Evolutionary conservation across 2,329 filamentous ascomycete genomes (phyloP).

Genomic region (Zopfia rhizophila): DNA sequence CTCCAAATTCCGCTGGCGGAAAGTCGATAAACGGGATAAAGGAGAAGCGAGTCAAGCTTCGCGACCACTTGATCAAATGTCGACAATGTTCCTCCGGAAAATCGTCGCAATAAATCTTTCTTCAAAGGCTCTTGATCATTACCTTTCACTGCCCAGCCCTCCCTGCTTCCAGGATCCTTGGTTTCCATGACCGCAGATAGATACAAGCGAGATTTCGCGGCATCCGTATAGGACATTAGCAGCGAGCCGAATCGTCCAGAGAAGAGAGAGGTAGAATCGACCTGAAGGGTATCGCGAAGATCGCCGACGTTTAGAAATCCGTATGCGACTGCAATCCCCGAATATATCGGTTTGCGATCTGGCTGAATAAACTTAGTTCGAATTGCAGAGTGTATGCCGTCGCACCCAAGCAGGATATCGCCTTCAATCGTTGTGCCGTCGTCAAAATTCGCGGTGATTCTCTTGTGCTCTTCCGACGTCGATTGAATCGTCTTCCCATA

Average conservation of each 20-base stretch:
- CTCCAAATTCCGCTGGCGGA: conserved; percentile 52
- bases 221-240: conserved; percentile 53
- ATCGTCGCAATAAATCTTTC: conserved; percentile 49
- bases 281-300: conserved; percentile 44
- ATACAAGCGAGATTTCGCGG: conserved; percentile 50
- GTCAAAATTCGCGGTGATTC: conserved; percentile 50
- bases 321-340: conserved; percentile 54
- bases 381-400: conserved; percentile 54
- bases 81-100: conserved; percentile 47
- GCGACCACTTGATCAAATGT: conserved; percentile 51
- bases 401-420: conserved; percentile 53
- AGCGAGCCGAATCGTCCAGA: conserved; percentile 52
- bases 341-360: conserved; percentile 48
- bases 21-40: conserved; percentile 59
- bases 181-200: conserved; percentile 54
- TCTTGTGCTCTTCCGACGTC: conserved; percentile 45
- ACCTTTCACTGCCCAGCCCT: conserved; percentile 48
- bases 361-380: conserved; percentile 52
- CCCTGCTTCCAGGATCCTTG: conserved; percentile 40
- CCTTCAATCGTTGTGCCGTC: conserved; percentile 48
- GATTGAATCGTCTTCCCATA: conserved; percentile 55
- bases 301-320: conserved; percentile 40
- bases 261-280: conserved; percentile 53
- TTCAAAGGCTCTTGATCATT: conserved; percentile 49
- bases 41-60: conserved; percentile 50